phyloP scores from a whole-genome alignment of 305 asterid genomes.

The Solanum aculeatissimum region DNA sequence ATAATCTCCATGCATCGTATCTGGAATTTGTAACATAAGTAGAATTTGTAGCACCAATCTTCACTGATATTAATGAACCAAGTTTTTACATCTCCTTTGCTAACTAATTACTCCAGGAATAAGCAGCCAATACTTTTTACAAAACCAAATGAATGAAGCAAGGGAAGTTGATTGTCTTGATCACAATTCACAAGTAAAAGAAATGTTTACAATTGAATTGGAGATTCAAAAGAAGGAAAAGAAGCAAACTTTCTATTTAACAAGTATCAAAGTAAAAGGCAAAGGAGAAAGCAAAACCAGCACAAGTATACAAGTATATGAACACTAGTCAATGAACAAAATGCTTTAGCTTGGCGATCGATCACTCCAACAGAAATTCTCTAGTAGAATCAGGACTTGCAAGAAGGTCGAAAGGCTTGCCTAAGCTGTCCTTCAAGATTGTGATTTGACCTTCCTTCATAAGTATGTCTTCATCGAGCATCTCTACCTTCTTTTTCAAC shows the following conservation, averaged over 20 bases:
- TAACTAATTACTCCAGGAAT: neutral
- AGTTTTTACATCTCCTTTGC: neutral
- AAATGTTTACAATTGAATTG: neutral
- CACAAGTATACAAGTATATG: neutral
- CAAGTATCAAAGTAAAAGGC: neutral
- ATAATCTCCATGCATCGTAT: neutral
- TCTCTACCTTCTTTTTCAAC: slow-evolving; percentile 74
- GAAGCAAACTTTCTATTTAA: neutral
- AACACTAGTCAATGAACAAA: neutral
- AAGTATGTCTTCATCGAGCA: slow-evolving; percentile 81
- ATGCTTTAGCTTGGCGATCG: neutral
- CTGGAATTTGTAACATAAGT: neutral
- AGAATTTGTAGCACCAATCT: neutral
- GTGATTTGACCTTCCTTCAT: slow-evolving; percentile 93
- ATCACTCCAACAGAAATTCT: slow-evolving; percentile 41
- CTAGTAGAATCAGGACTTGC: slow-evolving; percentile 47
- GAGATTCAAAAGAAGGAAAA: neutral
- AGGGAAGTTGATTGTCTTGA: neutral
- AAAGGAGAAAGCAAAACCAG: neutral
- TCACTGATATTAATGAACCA: neutral
- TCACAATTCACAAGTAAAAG: neutral
- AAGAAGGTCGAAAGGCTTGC: slow-evolving; percentile 73
- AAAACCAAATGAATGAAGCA: neutral
- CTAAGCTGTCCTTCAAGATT: slow-evolving; percentile 67
- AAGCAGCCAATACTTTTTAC: neutral